Percentiles rank a stretch among this genome's conserved stretches.
These are phyloP conservation scores for Entoloma clypeatum DNA, from an alignment of 1,284 basidiomycete species.

Conservation along the genomic window DNA sequence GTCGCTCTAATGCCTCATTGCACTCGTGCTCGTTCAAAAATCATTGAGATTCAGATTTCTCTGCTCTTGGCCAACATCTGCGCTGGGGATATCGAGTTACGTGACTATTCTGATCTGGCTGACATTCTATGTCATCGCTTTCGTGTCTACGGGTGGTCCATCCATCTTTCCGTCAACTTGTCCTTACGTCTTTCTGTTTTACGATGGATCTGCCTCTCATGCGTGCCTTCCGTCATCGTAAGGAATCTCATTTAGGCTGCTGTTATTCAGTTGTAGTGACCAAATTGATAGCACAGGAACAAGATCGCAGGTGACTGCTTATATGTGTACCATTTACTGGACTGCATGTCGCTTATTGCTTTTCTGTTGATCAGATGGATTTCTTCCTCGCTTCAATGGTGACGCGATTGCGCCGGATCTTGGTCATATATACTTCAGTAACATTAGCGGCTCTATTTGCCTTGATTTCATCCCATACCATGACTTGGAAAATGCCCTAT, in stretches of 20 bases:
- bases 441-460: no score
- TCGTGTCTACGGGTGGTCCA: conserved; percentile 28
- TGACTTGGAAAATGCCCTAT: conserved; percentile 14
- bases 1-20: conserved; percentile 15
- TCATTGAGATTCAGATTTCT: conserved; percentile 19
- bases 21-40: conserved; percentile 16
- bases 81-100: conserved; percentile 32
- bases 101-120: conserved; percentile 27
- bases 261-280: neutral
- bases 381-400: neutral
- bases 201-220: conserved; percentile 24
- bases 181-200: conserved; percentile 22
- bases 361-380: neutral
- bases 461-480: conserved; percentile 25
- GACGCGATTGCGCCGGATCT: no score
- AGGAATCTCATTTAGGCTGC: conserved; percentile 4
- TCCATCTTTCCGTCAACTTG: conserved; percentile 23
- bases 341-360: neutral
- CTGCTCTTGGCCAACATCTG: conserved; percentile 26
- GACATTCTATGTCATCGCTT: conserved; percentile 28
- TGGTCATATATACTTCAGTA: no score
- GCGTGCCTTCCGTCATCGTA: conserved; percentile 16
- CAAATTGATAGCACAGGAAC: neutral
- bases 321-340: neutral
- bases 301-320: conserved; percentile 2